These are phyloP conservation scores for Plasmodium vinckei DNA, from an alignment of 169 alveolate species.

Conservation along the genomic window DNA sequence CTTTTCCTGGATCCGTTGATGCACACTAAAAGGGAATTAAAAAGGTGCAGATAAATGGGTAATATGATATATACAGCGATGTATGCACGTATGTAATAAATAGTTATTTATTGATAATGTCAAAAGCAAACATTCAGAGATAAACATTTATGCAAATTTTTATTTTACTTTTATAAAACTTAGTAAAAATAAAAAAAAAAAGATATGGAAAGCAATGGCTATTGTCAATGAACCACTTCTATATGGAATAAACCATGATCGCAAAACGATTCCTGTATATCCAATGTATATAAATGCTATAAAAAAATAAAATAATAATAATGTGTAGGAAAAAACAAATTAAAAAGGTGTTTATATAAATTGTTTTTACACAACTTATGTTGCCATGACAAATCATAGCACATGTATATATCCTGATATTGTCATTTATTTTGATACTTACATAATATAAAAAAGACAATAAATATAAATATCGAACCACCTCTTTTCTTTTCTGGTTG, in stretches of 20 bases:
- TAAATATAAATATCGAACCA: constrained; percentile 52
- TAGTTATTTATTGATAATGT: neutral
- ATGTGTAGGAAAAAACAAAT: neutral
- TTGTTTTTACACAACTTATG: neutral
- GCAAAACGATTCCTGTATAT: constrained; percentile 51
- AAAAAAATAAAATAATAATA: neutral
- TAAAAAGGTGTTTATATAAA: neutral
- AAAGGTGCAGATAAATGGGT: neutral
- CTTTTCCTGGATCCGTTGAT: constrained; percentile 96
- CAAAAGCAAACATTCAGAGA: neutral
- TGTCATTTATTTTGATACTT: constrained; percentile 5
- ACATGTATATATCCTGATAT: neutral
- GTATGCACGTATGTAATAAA: neutral
- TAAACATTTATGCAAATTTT: neutral
- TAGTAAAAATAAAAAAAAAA: constrained; percentile 57
- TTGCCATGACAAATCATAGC: neutral
- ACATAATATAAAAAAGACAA: constrained; percentile 54
- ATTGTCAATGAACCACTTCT: constrained; percentile 69
- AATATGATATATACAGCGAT: neutral
- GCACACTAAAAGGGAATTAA: constrained; percentile 82
- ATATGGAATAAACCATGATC: constrained; percentile 73
- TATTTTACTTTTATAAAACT: constrained; percentile 65
- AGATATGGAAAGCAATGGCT: constrained; percentile 54
- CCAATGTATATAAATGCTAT: constrained; percentile 64
- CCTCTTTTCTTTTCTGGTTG: constrained; percentile 59